These are phyloP conservation scores for Macrotyloma uniflorum DNA, from an alignment of 306 rosid genomes.

Conservation along the genomic window DNA sequence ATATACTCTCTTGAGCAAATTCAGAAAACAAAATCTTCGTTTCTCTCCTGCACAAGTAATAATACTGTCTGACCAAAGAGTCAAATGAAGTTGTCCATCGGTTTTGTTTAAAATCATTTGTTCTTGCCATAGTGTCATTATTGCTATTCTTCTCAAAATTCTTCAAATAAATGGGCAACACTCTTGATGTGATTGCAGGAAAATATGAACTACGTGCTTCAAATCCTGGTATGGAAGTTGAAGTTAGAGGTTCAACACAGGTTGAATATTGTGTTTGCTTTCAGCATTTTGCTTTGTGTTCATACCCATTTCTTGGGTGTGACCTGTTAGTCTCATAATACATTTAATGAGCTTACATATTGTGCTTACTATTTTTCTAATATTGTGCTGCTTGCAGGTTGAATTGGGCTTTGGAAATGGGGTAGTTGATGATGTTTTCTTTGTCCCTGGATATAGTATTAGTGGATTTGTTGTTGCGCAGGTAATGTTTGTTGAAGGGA, in stretches of 20 bases:
- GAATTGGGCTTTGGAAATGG: constrained; percentile 86
- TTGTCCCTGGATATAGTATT: constrained; percentile 81
- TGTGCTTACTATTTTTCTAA: constrained; percentile 30
- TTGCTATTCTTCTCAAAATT: constrained; percentile 17
- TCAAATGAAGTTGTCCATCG: neutral
- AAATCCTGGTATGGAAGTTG: constrained; percentile 79
- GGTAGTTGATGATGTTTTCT: constrained; percentile 69
- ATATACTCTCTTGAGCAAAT: neutral
- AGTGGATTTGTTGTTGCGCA: constrained; percentile 92
- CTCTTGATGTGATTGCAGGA: constrained; percentile 63
- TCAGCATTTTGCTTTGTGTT: constrained; percentile 31
- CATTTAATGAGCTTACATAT: constrained; percentile 29
- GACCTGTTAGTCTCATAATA: constrained; percentile 4
- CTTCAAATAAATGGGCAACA: constrained; percentile 14
- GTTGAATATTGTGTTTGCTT: constrained; percentile 49
- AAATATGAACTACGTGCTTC: constrained; percentile 78
- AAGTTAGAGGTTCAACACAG: constrained; percentile 78
- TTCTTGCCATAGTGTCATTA: constrained; percentile 12
- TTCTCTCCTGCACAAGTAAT: neutral
- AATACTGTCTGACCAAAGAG: constrained; percentile 1
- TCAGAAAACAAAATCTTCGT: neutral
- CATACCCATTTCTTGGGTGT: constrained; percentile 16
- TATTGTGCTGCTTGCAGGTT: constrained; percentile 65
- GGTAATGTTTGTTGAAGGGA: constrained; percentile 59
- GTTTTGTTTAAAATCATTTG: constrained; percentile 2